A percentile compares a stretch with the other conserved stretches of the same genome.
Conservation (phyloP, 345 rosid species). For the Kandelia obovata region DNA sequence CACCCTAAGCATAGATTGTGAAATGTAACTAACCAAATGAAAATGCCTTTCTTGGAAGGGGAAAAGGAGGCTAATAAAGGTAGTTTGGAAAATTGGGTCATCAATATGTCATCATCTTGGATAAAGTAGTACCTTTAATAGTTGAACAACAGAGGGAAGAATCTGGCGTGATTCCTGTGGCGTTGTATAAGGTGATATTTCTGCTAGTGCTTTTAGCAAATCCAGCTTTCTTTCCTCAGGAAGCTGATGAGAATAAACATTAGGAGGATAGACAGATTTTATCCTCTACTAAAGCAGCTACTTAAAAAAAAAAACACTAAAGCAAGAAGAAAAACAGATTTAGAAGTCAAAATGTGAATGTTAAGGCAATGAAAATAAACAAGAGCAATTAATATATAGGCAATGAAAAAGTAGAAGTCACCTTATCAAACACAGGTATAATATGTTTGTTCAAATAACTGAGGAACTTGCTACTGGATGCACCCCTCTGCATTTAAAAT, state of each 20-base stretch:
- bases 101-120: background rate
- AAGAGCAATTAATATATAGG: background rate
- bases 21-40: no score
- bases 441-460: slow-evolving; percentile 85
- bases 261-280: background rate
- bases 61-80: no score
- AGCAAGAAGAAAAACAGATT: background rate
- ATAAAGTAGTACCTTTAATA: slow-evolving; percentile 63
- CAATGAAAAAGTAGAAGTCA: slow-evolving; percentile 21
- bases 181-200: slow-evolving; percentile 77
- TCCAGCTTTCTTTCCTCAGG: slow-evolving; percentile 96
- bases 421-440: slow-evolving; percentile 89
- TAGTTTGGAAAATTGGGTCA: no score
- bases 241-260: slow-evolving; percentile 47
- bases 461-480: slow-evolving; percentile 85
- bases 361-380: background rate
- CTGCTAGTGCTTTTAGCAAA: slow-evolving; percentile 92
- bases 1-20: no score
- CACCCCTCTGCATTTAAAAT: slow-evolving; percentile 66
- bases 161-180: slow-evolving; percentile 94
- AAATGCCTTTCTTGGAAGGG: no score
- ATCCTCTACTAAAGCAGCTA: background rate
- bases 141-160: slow-evolving; percentile 84
- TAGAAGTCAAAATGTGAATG: background rate
- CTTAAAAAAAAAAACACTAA: background rate